Evolutionary conservation across 176 grass and related monocot species (phyloP).

Genomic region (Dactylis glomerata): DNA sequence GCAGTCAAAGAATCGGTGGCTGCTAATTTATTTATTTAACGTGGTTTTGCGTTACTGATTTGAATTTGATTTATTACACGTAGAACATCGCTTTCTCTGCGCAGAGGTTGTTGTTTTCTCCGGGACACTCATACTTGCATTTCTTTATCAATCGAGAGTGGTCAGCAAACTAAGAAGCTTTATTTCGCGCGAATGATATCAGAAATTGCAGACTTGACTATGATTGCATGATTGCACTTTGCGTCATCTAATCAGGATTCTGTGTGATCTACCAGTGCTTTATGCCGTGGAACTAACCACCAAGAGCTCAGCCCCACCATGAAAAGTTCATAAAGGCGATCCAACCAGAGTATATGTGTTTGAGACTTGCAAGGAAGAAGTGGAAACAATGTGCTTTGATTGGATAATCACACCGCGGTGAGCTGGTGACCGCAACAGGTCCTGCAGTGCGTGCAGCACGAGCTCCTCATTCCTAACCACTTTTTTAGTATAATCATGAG

Average conservation of each 20-base stretch:
- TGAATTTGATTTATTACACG: background rate
- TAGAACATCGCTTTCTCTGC: background rate
- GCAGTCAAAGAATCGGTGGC: background rate
- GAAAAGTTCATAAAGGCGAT: constrained; percentile 9
- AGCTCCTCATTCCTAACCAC: background rate
- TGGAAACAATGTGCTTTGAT: constrained; percentile 11
- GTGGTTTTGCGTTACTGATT: background rate
- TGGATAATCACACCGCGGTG: constrained; percentile 9
- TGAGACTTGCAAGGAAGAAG: constrained; percentile 33
- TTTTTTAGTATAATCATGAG: background rate
- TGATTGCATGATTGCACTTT: background rate
- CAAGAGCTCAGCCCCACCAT: background rate
- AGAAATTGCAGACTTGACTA: background rate
- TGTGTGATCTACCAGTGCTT: background rate
- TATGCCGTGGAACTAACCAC: background rate
- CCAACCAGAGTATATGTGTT: background rate
- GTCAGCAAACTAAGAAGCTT: background rate
- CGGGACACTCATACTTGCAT: background rate
- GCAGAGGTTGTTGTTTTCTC: background rate
- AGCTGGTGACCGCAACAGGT: constrained; percentile 1
- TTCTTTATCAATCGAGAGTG: background rate
- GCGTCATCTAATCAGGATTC: background rate
- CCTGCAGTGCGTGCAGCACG: background rate
- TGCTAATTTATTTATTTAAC: background rate
- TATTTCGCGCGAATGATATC: background rate